Percentiles rank a stretch among this genome's conserved stretches.
These are phyloP conservation scores for Penicillium fimorum DNA, from an alignment of 495 filamentous ascomycete genomes.

Conservation along the genomic window DNA sequence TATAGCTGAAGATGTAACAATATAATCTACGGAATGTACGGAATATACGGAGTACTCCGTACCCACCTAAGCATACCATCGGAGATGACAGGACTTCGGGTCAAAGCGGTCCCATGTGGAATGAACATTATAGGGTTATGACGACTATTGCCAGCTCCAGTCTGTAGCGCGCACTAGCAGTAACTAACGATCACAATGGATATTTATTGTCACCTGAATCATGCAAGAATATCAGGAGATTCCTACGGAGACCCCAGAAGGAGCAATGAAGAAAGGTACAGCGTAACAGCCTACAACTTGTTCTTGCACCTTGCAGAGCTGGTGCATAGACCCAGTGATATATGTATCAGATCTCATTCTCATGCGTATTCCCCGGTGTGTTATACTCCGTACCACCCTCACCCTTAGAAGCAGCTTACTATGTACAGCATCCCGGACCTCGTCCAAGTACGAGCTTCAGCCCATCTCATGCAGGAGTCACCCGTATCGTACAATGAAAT, in stretches of 20 bases:
- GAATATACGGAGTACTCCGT: background rate
- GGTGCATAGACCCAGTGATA: background rate
- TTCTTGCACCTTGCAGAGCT: background rate
- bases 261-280: background rate
- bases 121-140: conserved; percentile 4
- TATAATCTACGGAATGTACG: background rate
- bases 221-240: background rate
- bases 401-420: conserved; percentile 3
- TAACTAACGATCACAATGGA: conserved; percentile 3
- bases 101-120: background rate
- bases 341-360: background rate
- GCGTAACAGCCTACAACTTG: background rate
- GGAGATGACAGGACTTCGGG: conserved; percentile 1
- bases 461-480: background rate
- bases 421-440: background rate
- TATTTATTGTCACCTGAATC: conserved; percentile 1
- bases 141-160: background rate
- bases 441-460: background rate
- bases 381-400: background rate
- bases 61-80: background rate
- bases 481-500: background rate
- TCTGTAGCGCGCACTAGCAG: conserved; percentile 1
- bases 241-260: background rate
- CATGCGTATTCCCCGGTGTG: background rate
- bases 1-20: background rate